phyloP scores from a whole-genome alignment of 176 grass and related monocot species.

The Juncus effusus region DNA sequence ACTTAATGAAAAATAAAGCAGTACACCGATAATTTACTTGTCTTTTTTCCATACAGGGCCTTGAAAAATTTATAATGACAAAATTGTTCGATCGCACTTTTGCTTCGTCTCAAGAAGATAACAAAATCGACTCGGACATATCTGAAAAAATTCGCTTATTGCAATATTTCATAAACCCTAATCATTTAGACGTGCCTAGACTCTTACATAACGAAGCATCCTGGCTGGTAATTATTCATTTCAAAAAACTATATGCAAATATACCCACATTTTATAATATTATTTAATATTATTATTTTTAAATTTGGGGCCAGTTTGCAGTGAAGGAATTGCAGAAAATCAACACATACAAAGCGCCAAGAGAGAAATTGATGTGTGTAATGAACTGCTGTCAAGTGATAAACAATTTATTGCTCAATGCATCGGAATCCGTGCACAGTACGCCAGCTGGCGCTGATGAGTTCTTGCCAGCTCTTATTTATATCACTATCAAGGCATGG shows the following conservation, averaged over 20 bases:
- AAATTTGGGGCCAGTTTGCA: slow-evolving; percentile 48
- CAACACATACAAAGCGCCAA: slow-evolving; percentile 71
- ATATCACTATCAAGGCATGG: slow-evolving; percentile 80
- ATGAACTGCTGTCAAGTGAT: slow-evolving; percentile 94
- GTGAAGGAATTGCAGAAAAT: slow-evolving; percentile 96
- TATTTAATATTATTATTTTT: slow-evolving; percentile 7
- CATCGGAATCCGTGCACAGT: slow-evolving; percentile 65
- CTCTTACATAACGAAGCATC: slow-evolving; percentile 68
- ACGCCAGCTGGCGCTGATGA: slow-evolving; percentile 77
- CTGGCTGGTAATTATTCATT: slow-evolving; percentile 51
- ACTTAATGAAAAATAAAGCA: not conserved
- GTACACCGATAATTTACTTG: not conserved
- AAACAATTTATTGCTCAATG: slow-evolving; percentile 83
- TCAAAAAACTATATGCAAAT: slow-evolving; percentile 14
- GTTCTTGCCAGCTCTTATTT: slow-evolving; percentile 94
- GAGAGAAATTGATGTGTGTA: slow-evolving; percentile 78
- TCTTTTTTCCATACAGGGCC: slow-evolving; percentile 34
- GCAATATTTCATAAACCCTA: slow-evolving; percentile 79
- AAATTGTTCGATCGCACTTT: slow-evolving; percentile 76
- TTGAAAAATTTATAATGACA: slow-evolving; percentile 92
- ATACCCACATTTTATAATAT: not conserved
- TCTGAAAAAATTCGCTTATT: slow-evolving; percentile 63
- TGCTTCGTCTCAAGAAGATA: slow-evolving; percentile 49
- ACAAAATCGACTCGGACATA: slow-evolving; percentile 40
- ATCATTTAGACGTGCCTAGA: slow-evolving; percentile 87